phyloP scores from a whole-genome alignment of 2,329 filamentous ascomycete species.

The Curvularia verruculosa region DNA sequence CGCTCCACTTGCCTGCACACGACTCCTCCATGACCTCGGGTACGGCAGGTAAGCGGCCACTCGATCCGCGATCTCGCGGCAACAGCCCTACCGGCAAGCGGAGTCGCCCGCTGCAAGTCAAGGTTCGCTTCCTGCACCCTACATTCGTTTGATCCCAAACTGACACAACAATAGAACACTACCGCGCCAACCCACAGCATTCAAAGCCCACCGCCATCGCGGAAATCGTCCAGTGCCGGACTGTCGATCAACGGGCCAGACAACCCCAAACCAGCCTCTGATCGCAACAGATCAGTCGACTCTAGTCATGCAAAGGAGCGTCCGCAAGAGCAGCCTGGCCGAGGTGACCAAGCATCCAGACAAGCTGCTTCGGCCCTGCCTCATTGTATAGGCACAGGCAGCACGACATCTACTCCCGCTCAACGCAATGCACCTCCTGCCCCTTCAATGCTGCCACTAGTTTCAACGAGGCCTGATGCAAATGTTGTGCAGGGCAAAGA shows the following conservation, averaged over 20 bases:
- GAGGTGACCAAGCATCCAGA: not conserved
- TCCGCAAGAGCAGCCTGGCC: not conserved
- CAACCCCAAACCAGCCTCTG: conserved; percentile 11
- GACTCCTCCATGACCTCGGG: conserved; percentile 16
- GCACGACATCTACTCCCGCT: conserved; percentile 28
- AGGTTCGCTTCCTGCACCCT: conserved; percentile 4
- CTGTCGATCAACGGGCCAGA: conserved; percentile 6
- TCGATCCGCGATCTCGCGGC: conserved; percentile 19
- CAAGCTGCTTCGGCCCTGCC: conserved; percentile 6
- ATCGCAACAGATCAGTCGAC: conserved; percentile 12
- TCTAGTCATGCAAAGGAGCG: not conserved
- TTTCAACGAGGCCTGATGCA: not conserved
- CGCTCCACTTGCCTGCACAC: not conserved
- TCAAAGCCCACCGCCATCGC: conserved; percentile 15
- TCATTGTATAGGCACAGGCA: conserved; percentile 22
- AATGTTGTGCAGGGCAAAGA: not conserved
- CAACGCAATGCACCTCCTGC: conserved; percentile 25
- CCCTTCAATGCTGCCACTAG: conserved; percentile 30
- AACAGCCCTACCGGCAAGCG: conserved; percentile 31
- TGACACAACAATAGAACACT: not conserved
- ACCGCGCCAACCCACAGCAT: not conserved
- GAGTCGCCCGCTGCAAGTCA: conserved; percentile 12
- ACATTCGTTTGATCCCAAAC: not conserved
- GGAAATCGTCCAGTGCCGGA: conserved; percentile 19
- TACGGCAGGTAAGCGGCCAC: conserved; percentile 21